Base-by-base conservation (phyloP, 2,329 filamentous ascomycete species). In the Fusarium sp. region DNA sequence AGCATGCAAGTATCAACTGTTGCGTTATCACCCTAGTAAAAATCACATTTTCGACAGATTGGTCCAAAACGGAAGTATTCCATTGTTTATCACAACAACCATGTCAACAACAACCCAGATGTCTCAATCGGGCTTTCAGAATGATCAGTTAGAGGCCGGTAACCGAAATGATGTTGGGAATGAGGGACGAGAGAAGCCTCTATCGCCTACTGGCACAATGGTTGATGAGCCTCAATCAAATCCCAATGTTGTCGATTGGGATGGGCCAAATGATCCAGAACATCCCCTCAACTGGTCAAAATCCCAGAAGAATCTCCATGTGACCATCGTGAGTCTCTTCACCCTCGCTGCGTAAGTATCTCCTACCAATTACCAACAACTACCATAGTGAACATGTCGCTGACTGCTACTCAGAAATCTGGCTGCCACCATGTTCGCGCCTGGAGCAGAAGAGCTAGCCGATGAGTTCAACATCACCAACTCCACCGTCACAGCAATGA, bases 231-330 rank as follows among this genome's bases (percentile, higher is more conserved):
- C 50, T 6, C 6, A 30, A 14, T 4, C 54, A 4, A 41, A 46
- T 35, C 33, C 60, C 1, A 60, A 66, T 17, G 77, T 88, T 20
- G 84, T 93, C 20, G 90, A 92, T 73, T 93, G 90, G 80, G 85
- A 87, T 23, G 86, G 78, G 1, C 74, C 85, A 3, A 80, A 88
- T 67, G 89, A 91, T 70, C 83, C 84, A 8, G 82, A 84, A 7
- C 90, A 93, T 70, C 91, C 92, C 0, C 85, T 86, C 59, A 92
- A 92, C 74, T 93, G 91, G 91, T 78, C 86, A 0, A 77, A 88
- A 49, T 80, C 79, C 40, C 79, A 79, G 60, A 80, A 80, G 35
- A 83, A 83, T 73, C 71, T 80, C 3, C 83, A 84, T 32, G 80
- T 88, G 5, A 73, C 73, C 5, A 75, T 88, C 3, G 81, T 90